Base-by-base conservation (phyloP, 2,329 filamentous ascomycete genomes). In the Tolypocladium sp. region DNA sequence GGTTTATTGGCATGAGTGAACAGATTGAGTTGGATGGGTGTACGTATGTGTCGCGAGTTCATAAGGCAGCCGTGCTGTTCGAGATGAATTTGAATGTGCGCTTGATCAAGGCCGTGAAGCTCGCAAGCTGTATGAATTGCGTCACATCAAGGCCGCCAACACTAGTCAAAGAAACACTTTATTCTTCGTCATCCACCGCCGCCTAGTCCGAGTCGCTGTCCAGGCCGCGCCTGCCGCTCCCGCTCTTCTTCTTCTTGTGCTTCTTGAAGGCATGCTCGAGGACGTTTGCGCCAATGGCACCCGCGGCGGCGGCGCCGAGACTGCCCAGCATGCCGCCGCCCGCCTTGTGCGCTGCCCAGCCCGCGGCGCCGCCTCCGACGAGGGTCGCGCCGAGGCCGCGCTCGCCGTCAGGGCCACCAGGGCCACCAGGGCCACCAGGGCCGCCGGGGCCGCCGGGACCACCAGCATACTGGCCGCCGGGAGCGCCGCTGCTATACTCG, bases 341-440 rank as follows among this genome's bases (percentile, higher is more conserved):
- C 25, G 81, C 70, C 63, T 81, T 77, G 69, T 83, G 78, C 0
- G 80, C 81, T 0, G 81, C 74, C 65, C 77, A 83, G 9, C 78
- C 82, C n/a, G 79, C 82, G 1, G 75, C 80, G 22, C 77, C 80
- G 57, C 80, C 79, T 27, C 82, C 82, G 1, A 81, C 63, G 33
- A 85, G 65, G 3, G 81, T 78, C 1, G 82, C 79, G 4, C 80
- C 81, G 22, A 85, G 75, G 40, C 82, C 82, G 55, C 81, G 79
- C n/a, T 85, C 82, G 51, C 72, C 73, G 46, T 74, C 69, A 6
- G 72, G 73, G 12, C 68, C 69, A 22, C 51, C 67, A 17, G 65
- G 63, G 2, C 70, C 65, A n/a, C 60, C 64, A 10, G 66, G 63
- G 5, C 65, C 65, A 10, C 62, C 69, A 33, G 67, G 62, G 17